A percentile compares a stretch with the other conserved stretches of the same genome.
Evolutionary conservation across 1,284 basidiomycete genomes (phyloP).

Genomic region (Peniophora sp.): DNA sequence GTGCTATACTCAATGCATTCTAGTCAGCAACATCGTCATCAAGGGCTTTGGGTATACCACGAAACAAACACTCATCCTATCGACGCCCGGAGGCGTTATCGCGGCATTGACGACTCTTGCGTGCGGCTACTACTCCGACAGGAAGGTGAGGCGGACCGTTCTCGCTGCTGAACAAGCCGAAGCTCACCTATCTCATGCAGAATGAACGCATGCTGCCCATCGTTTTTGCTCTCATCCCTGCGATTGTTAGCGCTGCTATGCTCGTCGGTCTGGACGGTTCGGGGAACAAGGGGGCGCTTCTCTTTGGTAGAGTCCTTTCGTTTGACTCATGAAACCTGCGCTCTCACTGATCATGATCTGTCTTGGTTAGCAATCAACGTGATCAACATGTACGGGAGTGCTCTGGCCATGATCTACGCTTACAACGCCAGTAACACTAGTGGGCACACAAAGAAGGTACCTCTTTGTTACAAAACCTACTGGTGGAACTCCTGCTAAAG

Average conservation of each 20-base stretch:
- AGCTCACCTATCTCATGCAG: constrained; percentile 21
- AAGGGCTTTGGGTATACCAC: constrained; percentile 61
- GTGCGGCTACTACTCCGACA: constrained; percentile 61
- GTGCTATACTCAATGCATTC: not conserved
- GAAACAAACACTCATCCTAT: constrained; percentile 54
- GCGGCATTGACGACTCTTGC: constrained; percentile 39
- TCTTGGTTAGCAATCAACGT: constrained; percentile 40
- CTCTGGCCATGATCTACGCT: constrained; percentile 53
- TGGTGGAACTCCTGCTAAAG: not conserved
- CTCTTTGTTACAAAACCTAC: not conserved
- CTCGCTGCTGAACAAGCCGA: constrained; percentile 3
- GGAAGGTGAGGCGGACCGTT: constrained; percentile 30
- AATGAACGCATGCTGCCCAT: constrained; percentile 59
- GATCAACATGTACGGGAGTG: constrained; percentile 53
- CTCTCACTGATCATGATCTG: not conserved
- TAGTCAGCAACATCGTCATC: constrained; percentile 55
- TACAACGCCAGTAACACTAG: constrained; percentile 62
- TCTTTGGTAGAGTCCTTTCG: constrained; percentile 40
- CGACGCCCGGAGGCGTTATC: constrained; percentile 50
- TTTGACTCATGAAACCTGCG: not conserved
- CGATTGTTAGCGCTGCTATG: constrained; percentile 51
- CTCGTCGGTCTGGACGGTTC: constrained; percentile 49
- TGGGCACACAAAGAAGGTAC: constrained; percentile 60
- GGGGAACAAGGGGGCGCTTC: constrained; percentile 41
- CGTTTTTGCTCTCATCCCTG: constrained; percentile 51